Evolutionary conservation across 2,329 filamentous ascomycete genomes (phyloP).

Genomic region (Cladosporium halotolerans): DNA sequence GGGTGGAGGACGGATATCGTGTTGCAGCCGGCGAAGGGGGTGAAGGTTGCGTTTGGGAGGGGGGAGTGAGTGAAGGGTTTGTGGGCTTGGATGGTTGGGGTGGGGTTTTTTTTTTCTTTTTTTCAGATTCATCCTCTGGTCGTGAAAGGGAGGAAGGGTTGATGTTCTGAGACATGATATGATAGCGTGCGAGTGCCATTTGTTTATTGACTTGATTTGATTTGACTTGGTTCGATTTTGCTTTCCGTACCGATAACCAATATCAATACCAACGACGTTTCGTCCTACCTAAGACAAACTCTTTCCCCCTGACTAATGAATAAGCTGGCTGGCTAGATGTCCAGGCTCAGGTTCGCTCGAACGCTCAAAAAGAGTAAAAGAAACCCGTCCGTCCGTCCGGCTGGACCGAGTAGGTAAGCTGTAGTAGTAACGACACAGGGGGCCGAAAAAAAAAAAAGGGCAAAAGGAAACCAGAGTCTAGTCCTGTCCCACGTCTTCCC

Average conservation of each 20-base stretch:
- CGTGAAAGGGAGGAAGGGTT: too few species aligned
- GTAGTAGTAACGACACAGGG: neutral
- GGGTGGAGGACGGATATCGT: slow-evolving; percentile 44
- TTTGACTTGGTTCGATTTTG: too few species aligned
- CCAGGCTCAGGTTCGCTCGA: neutral
- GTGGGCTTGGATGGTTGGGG: neutral
- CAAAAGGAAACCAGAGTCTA: neutral
- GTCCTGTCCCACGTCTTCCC: neutral
- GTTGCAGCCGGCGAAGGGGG: slow-evolving; percentile 37
- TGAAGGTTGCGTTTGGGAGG: slow-evolving; percentile 33
- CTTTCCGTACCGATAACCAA: too few species aligned
- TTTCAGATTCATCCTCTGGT: too few species aligned
- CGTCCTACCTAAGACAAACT: too few species aligned
- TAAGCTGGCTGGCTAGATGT: too few species aligned
- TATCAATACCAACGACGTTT: too few species aligned
- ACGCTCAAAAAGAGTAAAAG: neutral
- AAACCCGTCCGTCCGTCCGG: neutral
- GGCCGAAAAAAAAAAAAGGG: neutral
- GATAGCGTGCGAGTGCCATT: too few species aligned
- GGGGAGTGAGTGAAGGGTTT: neutral
- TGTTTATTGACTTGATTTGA: too few species aligned
- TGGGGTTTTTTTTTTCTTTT: too few species aligned
- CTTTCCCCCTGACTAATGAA: too few species aligned
- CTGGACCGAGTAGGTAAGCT: neutral
- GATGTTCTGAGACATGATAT: too few species aligned